Evolutionary conservation across 2,329 filamentous ascomycete genomes (phyloP).

Genomic region (Xylaria sp.): DNA sequence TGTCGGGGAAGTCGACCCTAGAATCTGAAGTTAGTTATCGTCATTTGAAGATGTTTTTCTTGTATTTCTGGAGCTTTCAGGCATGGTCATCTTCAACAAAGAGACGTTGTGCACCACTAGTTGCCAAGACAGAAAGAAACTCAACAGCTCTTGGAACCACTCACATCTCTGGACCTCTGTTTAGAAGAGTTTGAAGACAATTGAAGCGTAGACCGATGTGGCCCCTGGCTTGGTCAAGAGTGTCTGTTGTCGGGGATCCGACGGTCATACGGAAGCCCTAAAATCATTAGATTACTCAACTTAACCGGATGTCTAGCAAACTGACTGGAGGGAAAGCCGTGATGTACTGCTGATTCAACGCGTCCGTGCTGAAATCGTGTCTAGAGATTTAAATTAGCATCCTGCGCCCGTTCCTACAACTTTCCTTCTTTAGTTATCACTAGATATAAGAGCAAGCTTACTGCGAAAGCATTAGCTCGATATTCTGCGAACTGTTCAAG

Average conservation of each 20-base stretch:
- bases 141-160: neutral
- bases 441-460: neutral
- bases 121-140: too few relatives aligned
- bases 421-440: neutral
- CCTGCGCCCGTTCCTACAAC: neutral
- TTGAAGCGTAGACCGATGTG: conserved; percentile 54
- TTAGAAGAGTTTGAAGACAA: conserved; percentile 52
- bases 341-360: conserved; percentile 50
- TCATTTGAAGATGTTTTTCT: neutral
- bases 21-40: neutral
- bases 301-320: neutral
- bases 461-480: conserved; percentile 17
- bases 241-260: conserved; percentile 48
- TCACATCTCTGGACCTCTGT: conserved; percentile 52
- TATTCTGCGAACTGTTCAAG: too few relatives aligned
- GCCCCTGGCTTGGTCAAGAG: conserved; percentile 45
- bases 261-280: conserved; percentile 59
- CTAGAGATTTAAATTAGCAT: conserved; percentile 11
- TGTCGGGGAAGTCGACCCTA: conserved; percentile 51
- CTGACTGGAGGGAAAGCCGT: conserved; percentile 56
- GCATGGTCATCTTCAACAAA: neutral
- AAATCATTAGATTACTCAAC: conserved; percentile 28
- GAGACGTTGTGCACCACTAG: neutral
- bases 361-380: conserved; percentile 43
- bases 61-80: neutral